Percentiles rank a stretch among this genome's conserved stretches.
Evolutionary conservation across 2,329 filamentous ascomycete species (phyloP).

Genomic region (Cercospora berteroae): DNA sequence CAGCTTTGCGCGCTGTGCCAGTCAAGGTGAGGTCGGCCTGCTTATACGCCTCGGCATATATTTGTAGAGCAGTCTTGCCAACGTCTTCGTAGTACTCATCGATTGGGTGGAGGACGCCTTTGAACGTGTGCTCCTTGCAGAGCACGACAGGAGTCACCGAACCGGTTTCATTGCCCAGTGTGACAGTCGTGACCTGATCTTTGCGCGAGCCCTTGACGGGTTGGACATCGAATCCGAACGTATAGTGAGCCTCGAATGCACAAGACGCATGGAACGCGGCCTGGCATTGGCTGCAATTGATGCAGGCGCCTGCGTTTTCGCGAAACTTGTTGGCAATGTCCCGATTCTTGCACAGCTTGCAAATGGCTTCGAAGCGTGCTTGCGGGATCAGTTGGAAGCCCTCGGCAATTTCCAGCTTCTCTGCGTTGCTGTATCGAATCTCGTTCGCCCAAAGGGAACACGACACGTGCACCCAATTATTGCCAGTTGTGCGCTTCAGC

Average conservation of each 20-base stretch:
- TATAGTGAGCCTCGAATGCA: conserved; percentile 77
- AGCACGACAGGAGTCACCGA: conserved; percentile 82
- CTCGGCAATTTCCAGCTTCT: conserved; percentile 79
- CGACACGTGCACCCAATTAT: conserved; percentile 96
- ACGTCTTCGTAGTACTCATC: conserved; percentile 69
- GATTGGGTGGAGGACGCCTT: conserved; percentile 73
- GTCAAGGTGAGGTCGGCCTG: conserved; percentile 88
- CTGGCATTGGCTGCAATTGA: conserved; percentile 75
- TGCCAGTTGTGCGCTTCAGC: conserved; percentile 88
- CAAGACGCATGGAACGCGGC: conserved; percentile 80
- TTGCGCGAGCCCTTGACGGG: conserved; percentile 86
- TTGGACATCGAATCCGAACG: conserved; percentile 84
- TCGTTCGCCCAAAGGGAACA: conserved; percentile 92
- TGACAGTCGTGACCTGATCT: conserved; percentile 76
- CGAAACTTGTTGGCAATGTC: conserved; percentile 37
- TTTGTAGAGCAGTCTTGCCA: conserved; percentile 77
- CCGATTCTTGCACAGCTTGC: conserved; percentile 76
- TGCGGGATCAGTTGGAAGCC: conserved; percentile 80
- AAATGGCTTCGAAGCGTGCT: conserved; percentile 70
- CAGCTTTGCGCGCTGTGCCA: conserved; percentile 89
- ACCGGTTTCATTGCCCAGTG: conserved; percentile 75
- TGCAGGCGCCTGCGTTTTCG: conserved; percentile 65
- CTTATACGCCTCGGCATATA: conserved; percentile 87
- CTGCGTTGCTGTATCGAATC: conserved; percentile 85
- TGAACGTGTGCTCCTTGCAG: conserved; percentile 80